Conservation (phyloP, 257 asterid genomes). For the Capsicum pubescens region DNA sequence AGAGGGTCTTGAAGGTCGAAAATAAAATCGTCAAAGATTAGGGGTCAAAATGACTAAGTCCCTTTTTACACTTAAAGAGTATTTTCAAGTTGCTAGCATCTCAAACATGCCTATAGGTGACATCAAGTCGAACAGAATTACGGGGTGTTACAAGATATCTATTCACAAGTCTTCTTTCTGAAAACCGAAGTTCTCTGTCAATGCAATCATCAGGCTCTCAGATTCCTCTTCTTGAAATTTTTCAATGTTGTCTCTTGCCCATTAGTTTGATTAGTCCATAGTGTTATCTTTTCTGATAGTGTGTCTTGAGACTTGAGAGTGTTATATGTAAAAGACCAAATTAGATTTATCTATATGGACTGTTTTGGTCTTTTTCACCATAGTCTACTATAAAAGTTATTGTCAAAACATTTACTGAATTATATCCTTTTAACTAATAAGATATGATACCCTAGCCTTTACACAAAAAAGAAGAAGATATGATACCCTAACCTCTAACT, state of each 20-base stretch:
- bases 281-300: conserved; percentile 9
- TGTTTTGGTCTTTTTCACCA: background rate
- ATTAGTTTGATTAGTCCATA: background rate
- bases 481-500: background rate
- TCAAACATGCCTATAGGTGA: no score
- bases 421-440: background rate
- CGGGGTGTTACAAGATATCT: no score
- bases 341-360: background rate
- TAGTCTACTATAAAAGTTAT: conserved; percentile 12
- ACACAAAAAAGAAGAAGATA: no score
- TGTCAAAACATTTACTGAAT: background rate
- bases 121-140: no score
- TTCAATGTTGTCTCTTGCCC: conserved; percentile 13
- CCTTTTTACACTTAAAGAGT: no score
- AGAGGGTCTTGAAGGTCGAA: no score
- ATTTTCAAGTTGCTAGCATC: no score
- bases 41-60: no score
- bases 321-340: background rate
- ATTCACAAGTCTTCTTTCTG: background rate
- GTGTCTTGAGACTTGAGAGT: background rate
- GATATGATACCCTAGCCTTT: no score
- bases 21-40: no score
- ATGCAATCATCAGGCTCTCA: background rate
- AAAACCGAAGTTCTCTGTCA: background rate
- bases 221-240: background rate